A percentile compares a stretch with the other conserved stretches of the same genome.
Conservation (phyloP, 2,329 filamentous ascomycete genomes). For the Phymatotrichopsis omnivora region DNA sequence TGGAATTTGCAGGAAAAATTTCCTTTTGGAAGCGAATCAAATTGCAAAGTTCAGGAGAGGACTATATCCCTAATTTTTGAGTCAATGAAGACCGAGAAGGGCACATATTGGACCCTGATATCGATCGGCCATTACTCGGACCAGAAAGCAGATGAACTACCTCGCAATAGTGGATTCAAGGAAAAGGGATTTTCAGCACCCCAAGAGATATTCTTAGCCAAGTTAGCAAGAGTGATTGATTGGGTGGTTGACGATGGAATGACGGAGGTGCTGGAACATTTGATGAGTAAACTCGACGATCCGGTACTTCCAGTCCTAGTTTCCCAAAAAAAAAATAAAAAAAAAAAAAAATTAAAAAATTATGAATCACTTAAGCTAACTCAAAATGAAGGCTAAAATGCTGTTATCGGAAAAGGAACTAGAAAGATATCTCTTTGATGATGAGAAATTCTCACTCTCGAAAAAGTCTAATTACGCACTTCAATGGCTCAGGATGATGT, state of each 20-base stretch:
- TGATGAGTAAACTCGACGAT: constrained; percentile 6
- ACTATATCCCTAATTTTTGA: constrained; percentile 12
- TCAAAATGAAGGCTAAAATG: neutral
- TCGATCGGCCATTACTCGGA: constrained; percentile 13
- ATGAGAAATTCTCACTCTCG: constrained; percentile 6
- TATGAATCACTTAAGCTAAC: neutral
- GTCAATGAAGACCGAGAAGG: constrained; percentile 3
- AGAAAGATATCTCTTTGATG: constrained; percentile 11
- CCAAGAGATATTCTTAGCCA: constrained; percentile 14
- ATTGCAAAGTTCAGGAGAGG: constrained; percentile 11
- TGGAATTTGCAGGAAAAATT: constrained; percentile 1
- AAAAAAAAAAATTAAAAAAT: neutral
- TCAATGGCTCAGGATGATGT: constrained; percentile 15
- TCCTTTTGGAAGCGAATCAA: no score
- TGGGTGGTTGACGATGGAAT: constrained; percentile 14
- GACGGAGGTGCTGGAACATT: constrained; percentile 3
- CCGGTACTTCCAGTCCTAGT: neutral
- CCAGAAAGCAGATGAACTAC: constrained; percentile 6
- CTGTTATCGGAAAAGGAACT: constrained; percentile 4
- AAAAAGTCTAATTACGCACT: constrained; percentile 15
- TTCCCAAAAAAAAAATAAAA: no score
- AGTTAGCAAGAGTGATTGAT: constrained; percentile 12
- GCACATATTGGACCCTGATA: constrained; percentile 14
- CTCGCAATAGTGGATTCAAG: constrained; percentile 1
- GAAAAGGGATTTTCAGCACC: constrained; percentile 7